Base-by-base conservation (phyloP, 306 rosid species). In the Quercus agrifolia region DNA sequence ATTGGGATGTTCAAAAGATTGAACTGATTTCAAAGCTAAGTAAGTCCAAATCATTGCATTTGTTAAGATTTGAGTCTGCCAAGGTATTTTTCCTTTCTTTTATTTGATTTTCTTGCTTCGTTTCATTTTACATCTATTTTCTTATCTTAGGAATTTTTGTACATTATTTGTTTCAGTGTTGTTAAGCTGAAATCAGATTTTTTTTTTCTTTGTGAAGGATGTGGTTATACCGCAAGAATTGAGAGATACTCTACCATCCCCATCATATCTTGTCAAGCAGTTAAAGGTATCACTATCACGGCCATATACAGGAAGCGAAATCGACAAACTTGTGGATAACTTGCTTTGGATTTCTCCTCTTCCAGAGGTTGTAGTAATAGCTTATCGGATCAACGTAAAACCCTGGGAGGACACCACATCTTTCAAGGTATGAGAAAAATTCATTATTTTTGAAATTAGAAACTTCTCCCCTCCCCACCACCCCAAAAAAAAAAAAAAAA, bases 261-360 rank as follows among this genome's bases (percentile, higher is more conserved):
- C 79, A 46, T 75, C 63, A 44, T 59, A 27, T 62, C 25, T 51
- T 62, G 70, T 74, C 54, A 75, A 75, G 71, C 71, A 59, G 44
- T 75, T 75, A 56, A 75, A 44, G 56, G 1, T 62, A 7, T 20
- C 44, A 57, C 61, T 75, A n/a, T 33, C n/a, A 41, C 6, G 35
- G 56, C 69, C 78, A 30, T 6, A 33, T 35, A 18, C 57, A 3
- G 38, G 78, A 12, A 68, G 33, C 33, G 61, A 44, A 30, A 17
- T 74, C 1, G 19, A 31, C 44, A 67, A 74, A 7, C 78, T 62
- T 75, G 79, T 11, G 52, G 52, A 46, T 46, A 46, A 46, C 52
- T 46, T 46, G 52, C 52, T 59, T 75, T 75, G 79, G 79, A 75
- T 75, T 75, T 57, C 71, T 19, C 71, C 72, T 75, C 57, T 38